These are phyloP conservation scores for Tuctoria greenei DNA, from an alignment of 176 grass and related monocot genomes.

Conservation along the genomic window DNA sequence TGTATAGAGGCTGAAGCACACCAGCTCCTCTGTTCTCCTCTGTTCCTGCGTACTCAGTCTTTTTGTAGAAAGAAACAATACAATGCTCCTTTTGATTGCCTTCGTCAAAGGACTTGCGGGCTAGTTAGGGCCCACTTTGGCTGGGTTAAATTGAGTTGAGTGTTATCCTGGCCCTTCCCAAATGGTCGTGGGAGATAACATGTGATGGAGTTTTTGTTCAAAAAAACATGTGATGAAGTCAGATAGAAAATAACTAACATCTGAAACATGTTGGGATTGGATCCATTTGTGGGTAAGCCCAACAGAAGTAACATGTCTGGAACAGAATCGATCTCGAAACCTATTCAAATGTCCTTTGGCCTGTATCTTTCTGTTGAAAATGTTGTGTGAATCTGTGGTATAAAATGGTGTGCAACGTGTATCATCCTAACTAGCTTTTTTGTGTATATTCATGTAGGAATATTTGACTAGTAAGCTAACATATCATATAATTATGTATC, in stretches of 20 bases:
- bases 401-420: not conserved
- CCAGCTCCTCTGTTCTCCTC: too few species aligned
- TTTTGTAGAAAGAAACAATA: constrained; percentile 9
- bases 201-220: not conserved
- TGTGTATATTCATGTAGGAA: constrained; percentile 5
- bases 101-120: not conserved
- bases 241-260: constrained; percentile 3
- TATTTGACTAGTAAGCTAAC: constrained; percentile 17
- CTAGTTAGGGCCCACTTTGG: not conserved
- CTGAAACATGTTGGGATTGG: constrained; percentile 11
- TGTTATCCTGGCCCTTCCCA: constrained; percentile 9
- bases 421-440: constrained; percentile 13
- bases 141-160: not conserved
- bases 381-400: not conserved
- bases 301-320: not conserved
- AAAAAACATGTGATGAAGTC: not conserved
- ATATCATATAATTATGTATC: constrained; percentile 11
- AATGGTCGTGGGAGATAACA: constrained; percentile 17
- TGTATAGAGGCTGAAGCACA: too few species aligned
- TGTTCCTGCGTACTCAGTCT: too few species aligned
- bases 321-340: not conserved
- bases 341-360: not conserved
- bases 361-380: constrained; percentile 13
- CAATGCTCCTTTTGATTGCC: constrained; percentile 1
- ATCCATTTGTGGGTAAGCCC: not conserved